These are phyloP conservation scores for Gonapodya sp. DNA, from an alignment of 192 early-diverging fungal genomes.

Conservation along the genomic window DNA sequence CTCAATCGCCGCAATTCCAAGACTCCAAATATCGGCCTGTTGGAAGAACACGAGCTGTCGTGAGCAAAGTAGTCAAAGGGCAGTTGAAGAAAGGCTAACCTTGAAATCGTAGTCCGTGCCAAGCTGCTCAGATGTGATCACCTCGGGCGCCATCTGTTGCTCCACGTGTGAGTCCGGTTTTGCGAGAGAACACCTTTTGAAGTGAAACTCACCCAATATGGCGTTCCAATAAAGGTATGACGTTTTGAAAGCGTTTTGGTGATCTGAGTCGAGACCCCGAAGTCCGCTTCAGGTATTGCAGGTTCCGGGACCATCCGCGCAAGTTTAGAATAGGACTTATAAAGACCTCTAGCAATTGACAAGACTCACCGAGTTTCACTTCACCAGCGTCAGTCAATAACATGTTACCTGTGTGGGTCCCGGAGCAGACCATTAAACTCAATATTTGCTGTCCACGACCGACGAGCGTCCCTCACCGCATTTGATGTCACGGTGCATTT, in stretches of 20 bases:
- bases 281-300: slow-evolving; percentile 54
- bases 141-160: slow-evolving; percentile 49
- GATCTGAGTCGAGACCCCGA: slow-evolving; percentile 62
- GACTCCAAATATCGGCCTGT: slow-evolving; percentile 23
- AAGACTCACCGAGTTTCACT: slow-evolving; percentile 18
- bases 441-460: too few relatives aligned
- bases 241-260: slow-evolving; percentile 24
- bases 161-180: not conserved
- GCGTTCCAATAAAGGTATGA: slow-evolving; percentile 50
- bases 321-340: not conserved
- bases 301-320: not conserved
- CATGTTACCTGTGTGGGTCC: slow-evolving; percentile 15
- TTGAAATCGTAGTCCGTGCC: slow-evolving; percentile 14
- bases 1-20: slow-evolving; percentile 23
- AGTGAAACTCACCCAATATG: slow-evolving; percentile 45
- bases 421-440: not conserved
- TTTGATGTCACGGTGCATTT: slow-evolving; percentile 43
- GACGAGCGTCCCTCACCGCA: slow-evolving; percentile 22
- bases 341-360: not conserved
- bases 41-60: not conserved
- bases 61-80: slow-evolving; percentile 17
- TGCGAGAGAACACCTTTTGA: not conserved
- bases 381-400: slow-evolving; percentile 21
- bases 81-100: slow-evolving; percentile 31
- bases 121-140: slow-evolving; percentile 27